These are phyloP conservation scores for Teratosphaeria pseudoeucalypti DNA, from an alignment of 2,329 filamentous ascomycete genomes.

Conservation along the genomic window DNA sequence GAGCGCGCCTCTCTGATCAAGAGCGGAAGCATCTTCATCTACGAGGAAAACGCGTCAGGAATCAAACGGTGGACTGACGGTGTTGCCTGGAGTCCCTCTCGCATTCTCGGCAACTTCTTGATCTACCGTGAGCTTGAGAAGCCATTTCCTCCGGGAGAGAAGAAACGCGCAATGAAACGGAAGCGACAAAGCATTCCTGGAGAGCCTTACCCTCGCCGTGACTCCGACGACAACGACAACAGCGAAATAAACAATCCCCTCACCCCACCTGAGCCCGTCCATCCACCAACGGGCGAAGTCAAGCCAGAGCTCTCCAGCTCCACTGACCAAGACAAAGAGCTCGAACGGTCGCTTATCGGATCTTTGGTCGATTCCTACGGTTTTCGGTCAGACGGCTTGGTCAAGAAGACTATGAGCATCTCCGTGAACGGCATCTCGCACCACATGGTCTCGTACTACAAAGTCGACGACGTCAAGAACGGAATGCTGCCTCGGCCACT, in stretches of 20 bases:
- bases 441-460: constrained; percentile 85
- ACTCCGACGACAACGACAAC: constrained; percentile 23
- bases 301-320: constrained; percentile 18
- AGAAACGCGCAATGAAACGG: constrained; percentile 72
- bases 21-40: constrained; percentile 82
- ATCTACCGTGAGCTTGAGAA: constrained; percentile 74
- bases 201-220: constrained; percentile 39
- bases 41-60: constrained; percentile 79
- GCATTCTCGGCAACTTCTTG: constrained; percentile 74
- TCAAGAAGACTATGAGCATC: constrained; percentile 90
- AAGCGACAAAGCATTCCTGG: constrained; percentile 43
- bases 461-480: constrained; percentile 62
- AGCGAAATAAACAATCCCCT: constrained; percentile 20
- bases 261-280: constrained; percentile 21
- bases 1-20: constrained; percentile 67
- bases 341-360: constrained; percentile 58
- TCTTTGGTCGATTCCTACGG: constrained; percentile 83
- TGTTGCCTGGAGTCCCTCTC: constrained; percentile 79
- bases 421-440: constrained; percentile 64
- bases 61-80: constrained; percentile 95
- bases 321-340: constrained; percentile 33
- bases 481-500: constrained; percentile 50
- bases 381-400: constrained; percentile 70
- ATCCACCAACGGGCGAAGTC: constrained; percentile 15
- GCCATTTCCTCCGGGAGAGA: constrained; percentile 70